Conservation (phyloP, 805 yeast species). For the Lipomyces mesembrius region DNA sequence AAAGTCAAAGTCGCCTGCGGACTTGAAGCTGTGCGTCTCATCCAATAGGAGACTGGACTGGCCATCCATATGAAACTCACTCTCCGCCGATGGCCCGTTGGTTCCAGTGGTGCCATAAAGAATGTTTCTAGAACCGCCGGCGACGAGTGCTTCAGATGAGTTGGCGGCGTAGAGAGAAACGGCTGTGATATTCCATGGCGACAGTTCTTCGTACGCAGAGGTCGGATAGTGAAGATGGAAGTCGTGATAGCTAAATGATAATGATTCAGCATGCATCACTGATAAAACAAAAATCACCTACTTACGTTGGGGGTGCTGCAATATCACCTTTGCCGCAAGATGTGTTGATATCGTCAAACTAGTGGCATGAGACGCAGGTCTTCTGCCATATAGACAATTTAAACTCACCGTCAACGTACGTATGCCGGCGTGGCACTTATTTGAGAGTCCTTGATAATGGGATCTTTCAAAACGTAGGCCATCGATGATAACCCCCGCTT, state of each 20-base stretch:
- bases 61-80: no score
- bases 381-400: neutral
- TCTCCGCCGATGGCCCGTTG: no score
- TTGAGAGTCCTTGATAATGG: neutral
- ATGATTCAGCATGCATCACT: no score
- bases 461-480: neutral
- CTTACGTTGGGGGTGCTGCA: slow-evolving; percentile 8
- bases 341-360: slow-evolving; percentile 11
- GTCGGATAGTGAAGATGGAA: neutral
- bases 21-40: neutral
- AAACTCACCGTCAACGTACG: neutral
- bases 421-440: neutral
- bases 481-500: slow-evolving; percentile 2
- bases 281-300: no score
- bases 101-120: slow-evolving; percentile 1
- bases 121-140: neutral
- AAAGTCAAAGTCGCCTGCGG: neutral
- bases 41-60: neutral
- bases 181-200: slow-evolving; percentile 5
- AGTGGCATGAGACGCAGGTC: neutral
- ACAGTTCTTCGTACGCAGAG: slow-evolving; percentile 2
- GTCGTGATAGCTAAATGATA: no score
- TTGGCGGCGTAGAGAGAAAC: slow-evolving; percentile 3
- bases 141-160: slow-evolving; percentile 10
- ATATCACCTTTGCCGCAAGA: slow-evolving; percentile 2